These are phyloP conservation scores for Mycena filopes DNA, from an alignment of 768 basidiomycete genomes.

Conservation along the genomic window DNA sequence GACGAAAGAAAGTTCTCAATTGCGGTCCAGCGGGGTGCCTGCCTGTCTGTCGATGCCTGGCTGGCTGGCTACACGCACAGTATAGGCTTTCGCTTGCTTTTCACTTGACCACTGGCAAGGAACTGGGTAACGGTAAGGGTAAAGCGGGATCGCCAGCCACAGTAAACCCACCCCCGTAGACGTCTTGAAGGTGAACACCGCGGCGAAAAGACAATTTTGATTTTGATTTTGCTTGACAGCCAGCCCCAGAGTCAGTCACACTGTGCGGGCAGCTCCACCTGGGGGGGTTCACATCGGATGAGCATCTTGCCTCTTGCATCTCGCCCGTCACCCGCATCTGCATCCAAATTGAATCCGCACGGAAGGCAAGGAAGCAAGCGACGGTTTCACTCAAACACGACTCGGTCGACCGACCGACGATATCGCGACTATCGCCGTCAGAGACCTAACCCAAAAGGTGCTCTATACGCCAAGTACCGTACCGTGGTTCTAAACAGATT, in stretches of 20 bases:
- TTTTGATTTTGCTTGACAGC: constrained; percentile 34
- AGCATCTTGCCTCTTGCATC: no score
- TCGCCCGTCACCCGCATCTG: constrained; percentile 3
- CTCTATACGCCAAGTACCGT: constrained; percentile 6
- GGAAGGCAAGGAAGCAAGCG: constrained; percentile 9
- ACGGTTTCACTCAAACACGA: constrained; percentile 18
- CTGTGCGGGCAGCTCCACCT: constrained; percentile 5
- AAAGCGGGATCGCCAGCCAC: constrained; percentile 22
- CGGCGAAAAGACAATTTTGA: no score
- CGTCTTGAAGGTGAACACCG: constrained; percentile 15
- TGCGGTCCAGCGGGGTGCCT: constrained; percentile 22
- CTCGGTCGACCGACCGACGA: no score
- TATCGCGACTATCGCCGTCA: constrained; percentile 28
- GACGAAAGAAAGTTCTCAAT: constrained; percentile 7
- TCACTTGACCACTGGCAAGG: constrained; percentile 14
- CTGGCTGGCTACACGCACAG: no score
- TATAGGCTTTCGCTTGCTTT: constrained; percentile 25
- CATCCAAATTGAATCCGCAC: constrained; percentile 11
- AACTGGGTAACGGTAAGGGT: constrained; percentile 11
- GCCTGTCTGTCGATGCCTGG: constrained; percentile 24
- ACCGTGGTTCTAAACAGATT: no score
- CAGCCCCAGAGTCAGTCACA: not conserved
- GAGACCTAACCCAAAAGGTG: constrained; percentile 22
- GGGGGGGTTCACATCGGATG: constrained; percentile 23
- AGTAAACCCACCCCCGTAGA: constrained; percentile 26